These are phyloP conservation scores for Rutstroemia sp. DNA, from an alignment of 2,329 filamentous ascomycete species.

Conservation along the genomic window DNA sequence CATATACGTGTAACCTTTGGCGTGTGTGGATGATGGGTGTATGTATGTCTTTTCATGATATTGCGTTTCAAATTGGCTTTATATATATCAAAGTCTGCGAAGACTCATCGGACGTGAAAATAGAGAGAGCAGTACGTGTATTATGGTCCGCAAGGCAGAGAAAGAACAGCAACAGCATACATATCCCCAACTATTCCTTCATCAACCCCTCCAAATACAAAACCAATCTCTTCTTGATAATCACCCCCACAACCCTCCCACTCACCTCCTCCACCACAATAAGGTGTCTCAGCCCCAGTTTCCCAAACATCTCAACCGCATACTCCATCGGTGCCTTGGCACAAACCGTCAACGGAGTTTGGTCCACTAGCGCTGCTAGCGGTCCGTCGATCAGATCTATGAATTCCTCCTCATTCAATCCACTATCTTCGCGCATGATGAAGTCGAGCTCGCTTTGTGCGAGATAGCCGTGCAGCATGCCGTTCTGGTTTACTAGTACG, in stretches of 20 bases:
- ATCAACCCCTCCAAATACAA: constrained; percentile 38
- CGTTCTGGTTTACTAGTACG: constrained; percentile 42
- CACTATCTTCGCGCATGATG: constrained; percentile 30
- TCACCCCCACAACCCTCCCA: constrained; percentile 42
- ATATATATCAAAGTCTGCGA: too few relatives aligned
- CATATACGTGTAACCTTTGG: too few relatives aligned
- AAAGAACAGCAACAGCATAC: too few relatives aligned
- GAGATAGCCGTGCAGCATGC: constrained; percentile 47
- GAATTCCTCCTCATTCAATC: constrained; percentile 18
- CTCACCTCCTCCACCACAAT: constrained; percentile 46
- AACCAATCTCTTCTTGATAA: constrained; percentile 52
- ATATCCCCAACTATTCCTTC: neutral
- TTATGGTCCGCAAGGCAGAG: too few relatives aligned
- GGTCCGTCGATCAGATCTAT: constrained; percentile 30
- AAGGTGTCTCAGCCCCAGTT: constrained; percentile 46
- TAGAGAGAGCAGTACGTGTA: too few relatives aligned
- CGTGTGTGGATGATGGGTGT: too few relatives aligned
- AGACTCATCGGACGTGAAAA: too few relatives aligned
- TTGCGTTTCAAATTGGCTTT: too few relatives aligned
- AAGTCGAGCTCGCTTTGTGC: constrained; percentile 46
- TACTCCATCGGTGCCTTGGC: constrained; percentile 49
- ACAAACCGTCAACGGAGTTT: constrained; percentile 43
- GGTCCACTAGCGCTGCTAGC: constrained; percentile 48
- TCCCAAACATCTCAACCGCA: constrained; percentile 52
- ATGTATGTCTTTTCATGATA: too few relatives aligned